phyloP scores from a whole-genome alignment of 2,329 filamentous ascomycete genomes.

The Aspergillus sp. region DNA sequence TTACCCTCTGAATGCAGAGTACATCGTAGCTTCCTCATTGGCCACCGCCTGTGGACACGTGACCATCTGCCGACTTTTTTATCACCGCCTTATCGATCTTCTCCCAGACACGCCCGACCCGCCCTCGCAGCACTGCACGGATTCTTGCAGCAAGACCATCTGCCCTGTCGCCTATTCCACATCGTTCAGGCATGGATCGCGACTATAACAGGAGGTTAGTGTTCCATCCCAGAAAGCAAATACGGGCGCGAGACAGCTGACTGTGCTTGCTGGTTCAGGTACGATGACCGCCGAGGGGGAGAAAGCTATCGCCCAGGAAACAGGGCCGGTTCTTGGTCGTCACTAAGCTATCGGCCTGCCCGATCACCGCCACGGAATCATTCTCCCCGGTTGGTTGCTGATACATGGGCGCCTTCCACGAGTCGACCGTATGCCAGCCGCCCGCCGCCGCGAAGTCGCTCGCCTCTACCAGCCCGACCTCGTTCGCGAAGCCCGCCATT shows the following conservation, averaged over 20 bases:
- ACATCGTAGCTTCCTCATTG: no score
- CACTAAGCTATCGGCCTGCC: conserved; percentile 27
- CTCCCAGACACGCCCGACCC: no score
- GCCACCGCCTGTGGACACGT: no score
- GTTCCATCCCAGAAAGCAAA: background rate
- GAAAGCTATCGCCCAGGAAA: conserved; percentile 35
- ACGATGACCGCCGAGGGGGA: conserved; percentile 33
- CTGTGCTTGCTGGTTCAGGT: conserved; percentile 14
- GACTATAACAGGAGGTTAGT: conserved; percentile 36
- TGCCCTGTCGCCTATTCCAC: no score
- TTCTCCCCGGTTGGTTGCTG: conserved; percentile 29
- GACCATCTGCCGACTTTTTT: no score
- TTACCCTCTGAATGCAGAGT: no score
- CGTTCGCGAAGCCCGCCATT: conserved; percentile 34
- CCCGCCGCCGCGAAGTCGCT: conserved; percentile 34
- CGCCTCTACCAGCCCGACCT: conserved; percentile 30
- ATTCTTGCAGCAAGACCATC: no score
- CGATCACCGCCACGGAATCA: conserved; percentile 30
- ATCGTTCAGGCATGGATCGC: conserved; percentile 32
- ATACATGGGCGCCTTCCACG: conserved; percentile 34
- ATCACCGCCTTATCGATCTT: no score
- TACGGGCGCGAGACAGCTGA: conserved; percentile 4
- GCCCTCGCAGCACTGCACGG: no score
- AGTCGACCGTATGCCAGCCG: conserved; percentile 17
- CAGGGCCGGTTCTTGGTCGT: conserved; percentile 22